A percentile compares a stretch with the other conserved stretches of the same genome.
phyloP scores from a whole-genome alignment of 2,329 filamentous ascomycete species.

The Furcasterigmium furcatum region DNA sequence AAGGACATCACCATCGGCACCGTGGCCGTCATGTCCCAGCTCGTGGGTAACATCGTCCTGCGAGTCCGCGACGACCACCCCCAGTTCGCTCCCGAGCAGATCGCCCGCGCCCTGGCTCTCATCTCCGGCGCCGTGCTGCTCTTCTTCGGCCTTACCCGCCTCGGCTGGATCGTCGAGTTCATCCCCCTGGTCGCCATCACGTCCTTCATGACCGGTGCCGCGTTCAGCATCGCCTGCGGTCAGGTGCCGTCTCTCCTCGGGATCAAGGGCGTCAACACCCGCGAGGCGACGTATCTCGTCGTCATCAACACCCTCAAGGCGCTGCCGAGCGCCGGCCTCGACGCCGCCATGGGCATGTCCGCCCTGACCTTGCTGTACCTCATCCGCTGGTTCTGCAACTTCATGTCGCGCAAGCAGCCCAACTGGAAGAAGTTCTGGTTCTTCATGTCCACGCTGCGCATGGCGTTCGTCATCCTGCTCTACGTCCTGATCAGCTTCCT shows the following conservation, averaged over 20 bases:
- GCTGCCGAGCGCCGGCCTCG: constrained; percentile 45
- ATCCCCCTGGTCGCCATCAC: constrained; percentile 47
- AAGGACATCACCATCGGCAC: constrained; percentile 79
- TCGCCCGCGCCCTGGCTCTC: constrained; percentile 41
- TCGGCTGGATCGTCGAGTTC: constrained; percentile 49
- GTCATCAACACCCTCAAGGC: constrained; percentile 38
- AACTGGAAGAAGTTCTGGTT: constrained; percentile 68
- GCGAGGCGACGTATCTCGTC: constrained; percentile 40
- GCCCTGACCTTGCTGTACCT: constrained; percentile 64
- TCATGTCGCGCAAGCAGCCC: constrained; percentile 64
- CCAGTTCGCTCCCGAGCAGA: constrained; percentile 30
- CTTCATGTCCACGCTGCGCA: constrained; percentile 74
- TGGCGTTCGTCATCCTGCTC: constrained; percentile 75
- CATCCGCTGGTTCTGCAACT: constrained; percentile 59
- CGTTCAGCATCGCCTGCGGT: constrained; percentile 46
- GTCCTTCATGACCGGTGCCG: constrained; percentile 47
- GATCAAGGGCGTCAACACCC: constrained; percentile 38
- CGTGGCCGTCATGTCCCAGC: constrained; percentile 43
- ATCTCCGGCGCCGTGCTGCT: constrained; percentile 41
- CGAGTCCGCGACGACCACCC: constrained; percentile 30
- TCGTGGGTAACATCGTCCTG: constrained; percentile 43
- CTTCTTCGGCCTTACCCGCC: constrained; percentile 39
- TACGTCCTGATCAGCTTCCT: constrained; percentile 77
- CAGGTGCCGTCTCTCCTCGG: constrained; percentile 43
- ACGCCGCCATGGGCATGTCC: constrained; percentile 70